Evolutionary conservation across 139 green algal genomes (phyloP), one percentile per base, ranked within the genome.

Genomic region (Coelastrella sp.): DNA sequence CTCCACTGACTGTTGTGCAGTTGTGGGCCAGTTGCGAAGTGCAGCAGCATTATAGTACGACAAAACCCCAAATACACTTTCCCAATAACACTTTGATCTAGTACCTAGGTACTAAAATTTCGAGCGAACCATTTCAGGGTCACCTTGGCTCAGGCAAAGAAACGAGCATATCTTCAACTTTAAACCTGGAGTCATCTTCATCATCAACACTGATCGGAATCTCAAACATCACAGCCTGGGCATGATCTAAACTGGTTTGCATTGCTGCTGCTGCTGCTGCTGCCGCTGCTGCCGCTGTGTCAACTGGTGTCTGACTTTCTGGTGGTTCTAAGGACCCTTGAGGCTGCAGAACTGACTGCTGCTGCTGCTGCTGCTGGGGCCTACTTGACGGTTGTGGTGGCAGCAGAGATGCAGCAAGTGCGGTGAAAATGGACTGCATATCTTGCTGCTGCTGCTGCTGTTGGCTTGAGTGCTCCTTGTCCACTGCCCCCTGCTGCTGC

Each of bases 361-460:
- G 70, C 70, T 78, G 70, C 70, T 35, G 70, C 70, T 35, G 70
- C 70, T 35, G 70, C 70, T 35, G 70, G 20, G 22, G 70, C 70
- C 63, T 9, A 78, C 7, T 6, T 5, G 19, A 78, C 7, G 17
- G 17, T 78, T 35, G 70, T 25, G 11, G 8, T 25, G 17, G 70
- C 70, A 78, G 70, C 63, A 72, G 12, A 22, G 63, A 72, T 17
- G 63, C 63, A 72, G 63, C 63, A 72, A 22, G 63, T 72, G 63
- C 63, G 3, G n/a, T 78, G 17, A 24, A 19, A 4, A 78, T 58
- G 7, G 8, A n/a, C 74, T 81, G 24, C 74, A 59, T n/a, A n/a
- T 81, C n/a, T 24, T 59, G 74, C 17, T 81, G 74, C 74, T 81
- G 74, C 74, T 81, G 74, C 74, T 57, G 74, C 74, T 57, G 74